These are phyloP conservation scores for Lathyrus aphaca DNA, from an alignment of 306 rosid species.

Conservation along the genomic window DNA sequence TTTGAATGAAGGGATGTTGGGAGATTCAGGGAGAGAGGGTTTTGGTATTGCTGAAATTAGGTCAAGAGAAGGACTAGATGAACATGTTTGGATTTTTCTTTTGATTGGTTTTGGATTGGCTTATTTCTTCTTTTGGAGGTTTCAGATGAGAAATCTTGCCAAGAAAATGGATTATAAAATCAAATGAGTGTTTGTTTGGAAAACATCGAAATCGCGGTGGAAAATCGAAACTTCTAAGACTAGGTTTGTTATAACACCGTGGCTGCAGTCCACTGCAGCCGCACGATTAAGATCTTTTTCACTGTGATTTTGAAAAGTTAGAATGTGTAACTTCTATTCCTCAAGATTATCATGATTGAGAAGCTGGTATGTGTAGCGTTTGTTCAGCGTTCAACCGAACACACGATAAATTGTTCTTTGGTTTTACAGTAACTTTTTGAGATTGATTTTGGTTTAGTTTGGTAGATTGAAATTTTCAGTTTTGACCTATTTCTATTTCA, in stretches of 20 bases:
- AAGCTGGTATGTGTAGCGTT: too few species aligned
- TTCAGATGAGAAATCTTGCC: conserved; percentile 76
- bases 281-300: too few species aligned
- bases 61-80: conserved; percentile 62
- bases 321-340: too few species aligned
- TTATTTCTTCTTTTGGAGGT: conserved; percentile 84
- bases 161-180: conserved; percentile 60
- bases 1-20: conserved; percentile 52
- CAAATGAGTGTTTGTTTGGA: conserved; percentile 2
- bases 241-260: too few species aligned
- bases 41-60: conserved; percentile 70
- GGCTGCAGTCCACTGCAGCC: fast-evolving
- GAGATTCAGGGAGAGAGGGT: conserved; percentile 47
- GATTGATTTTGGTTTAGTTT: neutral
- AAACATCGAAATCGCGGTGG: too few species aligned
- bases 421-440: neutral
- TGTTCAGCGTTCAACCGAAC: too few species aligned
- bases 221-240: too few species aligned
- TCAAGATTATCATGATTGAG: too few species aligned
- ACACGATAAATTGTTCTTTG: too few species aligned
- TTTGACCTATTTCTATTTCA: neutral
- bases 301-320: too few species aligned
- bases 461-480: neutral
- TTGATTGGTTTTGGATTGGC: conserved; percentile 70
- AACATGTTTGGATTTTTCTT: conserved; percentile 62